phyloP scores from a whole-genome alignment of 2,329 filamentous ascomycete genomes.

The Scolecobasidium constrictum region DNA sequence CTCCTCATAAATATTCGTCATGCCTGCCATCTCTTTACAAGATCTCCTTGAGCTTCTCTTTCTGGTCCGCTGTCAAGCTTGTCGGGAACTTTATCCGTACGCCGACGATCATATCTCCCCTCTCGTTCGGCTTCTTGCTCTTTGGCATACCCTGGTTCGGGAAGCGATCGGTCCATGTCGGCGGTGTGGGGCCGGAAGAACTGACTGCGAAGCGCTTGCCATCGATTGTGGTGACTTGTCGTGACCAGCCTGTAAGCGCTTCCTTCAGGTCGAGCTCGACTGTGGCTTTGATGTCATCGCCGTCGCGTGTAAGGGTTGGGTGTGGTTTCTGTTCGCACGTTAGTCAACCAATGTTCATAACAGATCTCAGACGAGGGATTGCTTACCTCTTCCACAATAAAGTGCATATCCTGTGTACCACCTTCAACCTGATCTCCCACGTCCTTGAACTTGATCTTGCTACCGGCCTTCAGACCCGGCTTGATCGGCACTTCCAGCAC shows the following conservation, averaged over 20 bases:
- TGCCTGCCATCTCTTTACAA: slow-evolving; percentile 38
- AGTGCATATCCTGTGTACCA: slow-evolving; percentile 88
- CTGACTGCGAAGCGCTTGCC: slow-evolving; percentile 72
- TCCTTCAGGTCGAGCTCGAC: slow-evolving; percentile 85
- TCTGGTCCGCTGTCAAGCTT: slow-evolving; percentile 64
- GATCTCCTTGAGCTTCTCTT: slow-evolving; percentile 69
- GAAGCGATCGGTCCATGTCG: slow-evolving; percentile 70
- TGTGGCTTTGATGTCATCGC: slow-evolving; percentile 71
- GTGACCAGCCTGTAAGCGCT: slow-evolving; percentile 84
- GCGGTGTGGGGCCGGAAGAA: slow-evolving; percentile 74
- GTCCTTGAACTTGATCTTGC: slow-evolving; percentile 95
- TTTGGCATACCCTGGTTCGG: slow-evolving; percentile 89
- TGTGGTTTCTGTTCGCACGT: slow-evolving; percentile 63
- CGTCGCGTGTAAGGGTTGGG: slow-evolving; percentile 71
- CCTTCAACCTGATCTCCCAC: slow-evolving; percentile 98
- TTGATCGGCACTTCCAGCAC: slow-evolving; percentile 94
- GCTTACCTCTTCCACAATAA: slow-evolving; percentile 85
- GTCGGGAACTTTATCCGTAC: slow-evolving; percentile 92
- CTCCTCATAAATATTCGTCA: background rate
- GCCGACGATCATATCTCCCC: slow-evolving; percentile 79
- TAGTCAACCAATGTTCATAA: slow-evolving; percentile 22
- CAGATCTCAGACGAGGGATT: background rate
- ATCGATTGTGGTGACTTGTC: slow-evolving; percentile 88
- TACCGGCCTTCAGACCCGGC: slow-evolving; percentile 87
- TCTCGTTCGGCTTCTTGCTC: slow-evolving; percentile 73